These are phyloP conservation scores for Rhodosporidiobolus odoratus DNA, from an alignment of 768 basidiomycete species.

Conservation along the genomic window DNA sequence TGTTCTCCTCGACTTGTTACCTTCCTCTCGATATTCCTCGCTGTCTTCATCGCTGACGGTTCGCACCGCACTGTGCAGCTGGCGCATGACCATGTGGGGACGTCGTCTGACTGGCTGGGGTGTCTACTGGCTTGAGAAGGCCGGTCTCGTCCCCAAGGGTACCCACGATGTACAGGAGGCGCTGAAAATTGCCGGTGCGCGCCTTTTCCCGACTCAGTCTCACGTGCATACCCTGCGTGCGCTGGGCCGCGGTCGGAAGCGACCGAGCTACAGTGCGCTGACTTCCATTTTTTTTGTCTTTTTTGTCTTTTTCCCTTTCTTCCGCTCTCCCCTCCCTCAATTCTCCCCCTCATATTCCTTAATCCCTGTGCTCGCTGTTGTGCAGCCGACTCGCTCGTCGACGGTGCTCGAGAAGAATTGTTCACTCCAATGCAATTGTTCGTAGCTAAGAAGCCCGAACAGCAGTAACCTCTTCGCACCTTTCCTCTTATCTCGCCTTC, in stretches of 20 bases:
- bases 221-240: not conserved
- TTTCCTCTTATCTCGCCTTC: too few relatives aligned
- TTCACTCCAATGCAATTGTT: constrained; percentile 38
- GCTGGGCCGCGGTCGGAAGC: not conserved
- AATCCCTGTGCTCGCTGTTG: too few relatives aligned
- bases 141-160: constrained; percentile 82
- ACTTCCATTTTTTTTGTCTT: not conserved
- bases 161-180: constrained; percentile 85
- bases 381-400: constrained; percentile 63
- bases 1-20: too few relatives aligned
- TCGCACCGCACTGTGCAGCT: constrained; percentile 47
- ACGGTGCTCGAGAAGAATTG: constrained; percentile 73
- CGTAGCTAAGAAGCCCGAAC: constrained; percentile 29
- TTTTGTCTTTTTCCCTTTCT: not conserved
- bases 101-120: constrained; percentile 74
- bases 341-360: not conserved
- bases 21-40: not conserved
- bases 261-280: not conserved
- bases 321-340: not conserved
- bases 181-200: constrained; percentile 61
- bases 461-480: too few relatives aligned
- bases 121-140: constrained; percentile 67
- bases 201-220: not conserved
- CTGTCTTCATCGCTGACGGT: not conserved
- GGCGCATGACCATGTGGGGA: constrained; percentile 85